Conservation (phyloP, 164 flowering plant species). For the Sedum album region DNA sequence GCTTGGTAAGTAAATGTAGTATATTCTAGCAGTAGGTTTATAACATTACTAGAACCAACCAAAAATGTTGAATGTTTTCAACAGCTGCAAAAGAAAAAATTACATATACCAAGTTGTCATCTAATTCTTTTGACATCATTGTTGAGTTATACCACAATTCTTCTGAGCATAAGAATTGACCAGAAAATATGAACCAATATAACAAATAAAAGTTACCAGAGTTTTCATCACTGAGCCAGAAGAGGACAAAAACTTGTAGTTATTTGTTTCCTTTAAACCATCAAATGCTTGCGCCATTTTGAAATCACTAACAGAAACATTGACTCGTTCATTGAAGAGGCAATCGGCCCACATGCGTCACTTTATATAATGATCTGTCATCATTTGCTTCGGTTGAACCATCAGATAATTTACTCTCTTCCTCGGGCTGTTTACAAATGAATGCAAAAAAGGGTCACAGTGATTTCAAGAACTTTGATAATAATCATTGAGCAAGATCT, state of each 20-base stretch:
- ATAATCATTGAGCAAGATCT: background rate
- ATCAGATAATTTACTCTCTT: slow-evolving; percentile 23
- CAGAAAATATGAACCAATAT: background rate
- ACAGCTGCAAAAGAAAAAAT: background rate
- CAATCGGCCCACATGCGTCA: slow-evolving; percentile 82
- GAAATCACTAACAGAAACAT: slow-evolving; percentile 73
- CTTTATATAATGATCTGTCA: slow-evolving; percentile 56
- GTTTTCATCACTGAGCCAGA: slow-evolving; percentile 78
- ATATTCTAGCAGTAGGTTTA: too few species aligned
- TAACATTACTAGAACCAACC: too few species aligned
- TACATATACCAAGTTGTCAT: background rate
- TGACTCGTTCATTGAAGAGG: slow-evolving; percentile 76
- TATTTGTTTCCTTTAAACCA: slow-evolving; percentile 70
- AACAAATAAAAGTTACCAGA: slow-evolving; percentile 50
- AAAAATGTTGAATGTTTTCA: background rate
- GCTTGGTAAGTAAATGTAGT: too few species aligned
- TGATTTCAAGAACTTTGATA: background rate
- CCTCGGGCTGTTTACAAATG: slow-evolving; percentile 28
- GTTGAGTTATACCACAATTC: background rate
- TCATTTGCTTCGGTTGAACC: slow-evolving; percentile 18
- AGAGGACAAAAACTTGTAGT: slow-evolving; percentile 66
- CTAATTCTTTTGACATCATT: background rate
- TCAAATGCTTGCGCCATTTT: slow-evolving; percentile 87
- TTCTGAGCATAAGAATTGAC: too few species aligned
- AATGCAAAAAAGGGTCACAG: background rate